These are phyloP conservation scores for Fusarium zealandicum DNA, from an alignment of 2,329 filamentous ascomycete genomes.

Conservation along the genomic window DNA sequence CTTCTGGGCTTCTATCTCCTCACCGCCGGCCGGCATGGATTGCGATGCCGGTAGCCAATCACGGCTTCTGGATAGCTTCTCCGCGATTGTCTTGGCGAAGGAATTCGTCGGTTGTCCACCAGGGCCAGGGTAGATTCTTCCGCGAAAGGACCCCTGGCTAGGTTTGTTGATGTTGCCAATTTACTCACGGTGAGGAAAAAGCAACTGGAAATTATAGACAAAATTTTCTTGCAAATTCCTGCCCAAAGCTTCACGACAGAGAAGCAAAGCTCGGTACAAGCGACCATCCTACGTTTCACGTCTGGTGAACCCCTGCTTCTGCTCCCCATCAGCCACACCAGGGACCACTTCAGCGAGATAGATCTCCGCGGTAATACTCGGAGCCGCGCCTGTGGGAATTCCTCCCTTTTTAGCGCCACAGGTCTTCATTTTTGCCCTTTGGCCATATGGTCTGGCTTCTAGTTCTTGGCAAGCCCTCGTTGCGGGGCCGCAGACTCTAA, in stretches of 20 bases:
- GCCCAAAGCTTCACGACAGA: too few species aligned
- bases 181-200: too few species aligned
- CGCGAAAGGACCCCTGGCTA: too few species aligned
- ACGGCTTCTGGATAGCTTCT: slow-evolving; percentile 19
- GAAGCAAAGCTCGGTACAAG: too few species aligned
- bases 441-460: slow-evolving; percentile 9
- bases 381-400: slow-evolving; percentile 24
- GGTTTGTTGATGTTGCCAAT: too few species aligned
- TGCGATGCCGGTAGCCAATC: slow-evolving; percentile 30
- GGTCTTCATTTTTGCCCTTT: slow-evolving; percentile 11
- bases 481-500: neutral
- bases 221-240: too few species aligned
- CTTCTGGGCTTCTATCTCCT: slow-evolving; percentile 28
- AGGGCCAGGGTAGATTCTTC: neutral
- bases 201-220: too few species aligned
- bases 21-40: slow-evolving; percentile 33
- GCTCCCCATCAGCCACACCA: too few species aligned
- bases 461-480: slow-evolving; percentile 9
- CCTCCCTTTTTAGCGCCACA: slow-evolving; percentile 12
- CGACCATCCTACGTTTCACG: too few species aligned
- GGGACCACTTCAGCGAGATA: too few species aligned
- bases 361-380: neutral
- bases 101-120: neutral
- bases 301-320: too few species aligned
- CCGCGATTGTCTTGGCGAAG: slow-evolving; percentile 24